Evolutionary conservation across 2,329 filamentous ascomycete genomes (phyloP).

Genomic region (Alternaria ethzedia): DNA sequence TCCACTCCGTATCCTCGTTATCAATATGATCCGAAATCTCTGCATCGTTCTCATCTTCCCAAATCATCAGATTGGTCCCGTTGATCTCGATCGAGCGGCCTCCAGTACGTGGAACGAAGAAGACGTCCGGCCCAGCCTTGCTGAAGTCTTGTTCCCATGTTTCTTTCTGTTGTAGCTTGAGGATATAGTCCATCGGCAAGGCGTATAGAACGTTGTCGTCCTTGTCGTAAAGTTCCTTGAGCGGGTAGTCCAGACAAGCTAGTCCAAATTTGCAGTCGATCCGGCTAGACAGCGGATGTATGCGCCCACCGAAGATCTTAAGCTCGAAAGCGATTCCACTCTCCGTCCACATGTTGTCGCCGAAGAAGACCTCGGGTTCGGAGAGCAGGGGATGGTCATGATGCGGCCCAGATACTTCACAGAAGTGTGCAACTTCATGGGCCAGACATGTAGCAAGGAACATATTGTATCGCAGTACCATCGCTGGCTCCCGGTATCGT

Average conservation of each 20-base stretch:
- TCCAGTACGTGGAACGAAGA: slow-evolving; percentile 49
- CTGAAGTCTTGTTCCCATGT: slow-evolving; percentile 47
- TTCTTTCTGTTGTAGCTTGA: slow-evolving; percentile 46
- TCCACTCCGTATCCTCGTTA: slow-evolving; percentile 43
- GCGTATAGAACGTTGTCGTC: slow-evolving; percentile 48
- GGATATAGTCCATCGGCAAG: slow-evolving; percentile 49
- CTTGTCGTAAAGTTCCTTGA: slow-evolving; percentile 46
- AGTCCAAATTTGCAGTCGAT: slow-evolving; percentile 50
- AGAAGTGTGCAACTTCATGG: slow-evolving; percentile 51
- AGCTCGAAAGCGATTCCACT: slow-evolving; percentile 49
- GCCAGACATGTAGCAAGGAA: slow-evolving; percentile 48
- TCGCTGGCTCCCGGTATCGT: slow-evolving; percentile 47
- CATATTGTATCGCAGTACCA: slow-evolving; percentile 51
- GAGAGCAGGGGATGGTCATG: slow-evolving; percentile 45
- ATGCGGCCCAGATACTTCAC: slow-evolving; percentile 47
- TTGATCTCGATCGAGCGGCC: slow-evolving; percentile 46
- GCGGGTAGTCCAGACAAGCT: slow-evolving; percentile 44
- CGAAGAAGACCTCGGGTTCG: slow-evolving; percentile 47
- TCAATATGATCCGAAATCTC: slow-evolving; percentile 49
- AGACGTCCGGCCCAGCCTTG: slow-evolving; percentile 27
- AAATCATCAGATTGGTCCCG: slow-evolving; percentile 49
- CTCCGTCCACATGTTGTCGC: slow-evolving; percentile 50
- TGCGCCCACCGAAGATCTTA: slow-evolving; percentile 48
- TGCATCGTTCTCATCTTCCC: slow-evolving; percentile 48
- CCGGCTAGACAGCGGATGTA: slow-evolving; percentile 47